Evolutionary conservation across 441 rosid genomes (phyloP).

Genomic region (Populus tomentosa): DNA sequence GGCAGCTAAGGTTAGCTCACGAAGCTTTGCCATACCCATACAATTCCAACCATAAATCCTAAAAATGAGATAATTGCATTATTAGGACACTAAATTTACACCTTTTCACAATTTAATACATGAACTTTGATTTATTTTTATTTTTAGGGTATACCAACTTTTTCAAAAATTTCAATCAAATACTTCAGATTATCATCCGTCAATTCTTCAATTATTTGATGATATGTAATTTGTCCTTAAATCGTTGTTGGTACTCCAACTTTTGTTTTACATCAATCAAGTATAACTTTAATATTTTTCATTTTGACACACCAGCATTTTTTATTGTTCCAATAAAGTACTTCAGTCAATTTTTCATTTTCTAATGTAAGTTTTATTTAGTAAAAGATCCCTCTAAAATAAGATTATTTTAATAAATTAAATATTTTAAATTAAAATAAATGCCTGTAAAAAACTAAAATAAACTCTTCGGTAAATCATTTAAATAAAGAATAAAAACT

Average conservation of each 20-base stretch:
- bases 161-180: background rate
- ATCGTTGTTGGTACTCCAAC: background rate
- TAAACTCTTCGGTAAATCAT: background rate
- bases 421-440: no score
- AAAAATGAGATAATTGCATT: background rate
- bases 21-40: background rate
- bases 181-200: background rate
- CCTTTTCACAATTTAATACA: background rate
- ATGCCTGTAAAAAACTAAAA: background rate
- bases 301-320: background rate
- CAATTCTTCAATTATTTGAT: background rate
- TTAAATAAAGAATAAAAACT: no score
- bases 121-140: background rate
- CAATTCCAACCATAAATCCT: background rate
- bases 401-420: background rate
- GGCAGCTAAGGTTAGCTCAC: background rate
- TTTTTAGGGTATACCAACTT: background rate
- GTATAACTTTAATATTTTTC: background rate
- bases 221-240: background rate
- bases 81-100: background rate
- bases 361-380: background rate
- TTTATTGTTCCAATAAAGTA: background rate
- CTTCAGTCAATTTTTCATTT: background rate
- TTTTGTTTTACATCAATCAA: background rate
- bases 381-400: background rate